Base-by-base conservation (phyloP, 768 basidiomycete genomes). In the Imleria badia region DNA sequence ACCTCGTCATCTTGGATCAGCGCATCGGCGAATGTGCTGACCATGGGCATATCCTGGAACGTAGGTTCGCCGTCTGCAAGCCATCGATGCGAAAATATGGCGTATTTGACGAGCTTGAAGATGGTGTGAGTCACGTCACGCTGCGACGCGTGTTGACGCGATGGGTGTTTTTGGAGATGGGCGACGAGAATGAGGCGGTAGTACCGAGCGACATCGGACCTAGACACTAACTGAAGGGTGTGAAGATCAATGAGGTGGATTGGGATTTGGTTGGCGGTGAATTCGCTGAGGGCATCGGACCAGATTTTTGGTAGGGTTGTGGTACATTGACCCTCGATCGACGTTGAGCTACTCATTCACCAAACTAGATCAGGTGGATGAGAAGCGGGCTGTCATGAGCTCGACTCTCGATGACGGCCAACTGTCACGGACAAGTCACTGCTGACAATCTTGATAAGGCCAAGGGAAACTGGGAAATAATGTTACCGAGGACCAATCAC, bases 21-120 rank as follows among this genome's bases (percentile, higher is more conserved):
- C 33, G 11, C 33, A 10, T 54, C 38, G 3, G 51, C 51, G 8
- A 54, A 56, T 14, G 29, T 34, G 19, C 38, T 11, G 38, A 54
- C 29, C 31, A 39, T n/a, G 34, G 51, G 40, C 35, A 60, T 51
- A 29, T 60, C 54, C 19, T 45, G 15, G 45, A 45, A 61, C 7
- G 51, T 41, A 17, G 54, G 60, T 17, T 61, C 58, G 11, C 60
- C 58, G 1, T 52, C 54, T 13, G 13, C 29, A 34, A 54, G 52
- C 52, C 59, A 62, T 17, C 55, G 17, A 30, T 60, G 59, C n/a
- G 60, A 60, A 20, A 61, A 52, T 33, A 60, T 60, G 2, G 60
- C 60, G 10, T 61, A 60, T 45, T 45, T 49, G 41, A 48, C 46
- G 22, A 48, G 29, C 41, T 45, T 42, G 40, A 54, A 54, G 15